These are phyloP conservation scores for Marvania coccoides DNA, from an alignment of 139 green algal species.

Conservation along the genomic window DNA sequence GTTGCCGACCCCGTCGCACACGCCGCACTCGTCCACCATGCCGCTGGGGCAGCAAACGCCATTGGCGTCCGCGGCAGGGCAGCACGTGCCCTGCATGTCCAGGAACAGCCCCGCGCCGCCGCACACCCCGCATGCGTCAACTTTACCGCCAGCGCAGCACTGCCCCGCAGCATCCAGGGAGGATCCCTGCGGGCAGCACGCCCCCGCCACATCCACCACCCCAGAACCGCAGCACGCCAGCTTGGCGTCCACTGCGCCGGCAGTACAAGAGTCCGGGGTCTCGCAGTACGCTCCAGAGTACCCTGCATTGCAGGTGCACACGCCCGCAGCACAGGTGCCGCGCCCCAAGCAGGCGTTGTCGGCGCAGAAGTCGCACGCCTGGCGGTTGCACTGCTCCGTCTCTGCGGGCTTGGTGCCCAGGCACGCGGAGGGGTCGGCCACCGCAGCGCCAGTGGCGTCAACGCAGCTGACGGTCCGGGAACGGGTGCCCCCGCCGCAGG, in stretches of 20 bases:
- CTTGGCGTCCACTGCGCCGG: conserved; percentile 15
- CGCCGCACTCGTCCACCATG: conserved; percentile 44
- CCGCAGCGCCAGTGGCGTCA: neutral
- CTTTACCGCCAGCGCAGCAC: conserved; percentile 23
- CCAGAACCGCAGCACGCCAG: conserved; percentile 28
- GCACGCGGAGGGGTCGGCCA: conserved; percentile 4
- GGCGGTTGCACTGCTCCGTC: conserved; percentile 11
- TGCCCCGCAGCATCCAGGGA: conserved; percentile 21
- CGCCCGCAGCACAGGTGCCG: conserved; percentile 18
- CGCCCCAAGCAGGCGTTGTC: conserved; percentile 16
- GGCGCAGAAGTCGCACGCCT: conserved; percentile 33
- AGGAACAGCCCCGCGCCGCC: conserved; percentile 23
- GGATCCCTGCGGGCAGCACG: conserved; percentile 20
- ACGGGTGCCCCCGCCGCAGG: conserved; percentile 29
- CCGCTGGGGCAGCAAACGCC: conserved; percentile 38
- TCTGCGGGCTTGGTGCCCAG: neutral
- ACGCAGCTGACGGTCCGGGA: conserved; percentile 20
- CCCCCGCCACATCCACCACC: conserved; percentile 4
- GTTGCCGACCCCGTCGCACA: conserved; percentile 36
- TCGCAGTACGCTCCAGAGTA: conserved; percentile 25
- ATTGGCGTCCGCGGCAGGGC: conserved; percentile 26
- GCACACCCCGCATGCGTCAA: conserved; percentile 47
- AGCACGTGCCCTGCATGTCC: conserved; percentile 36
- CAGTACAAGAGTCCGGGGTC: conserved; percentile 12
- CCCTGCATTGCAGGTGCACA: conserved; percentile 17